Percentiles rank a stretch among this genome's conserved stretches.
phyloP scores from a whole-genome alignment of 371 early-diverging fungal species.

The Mucor indicus region DNA sequence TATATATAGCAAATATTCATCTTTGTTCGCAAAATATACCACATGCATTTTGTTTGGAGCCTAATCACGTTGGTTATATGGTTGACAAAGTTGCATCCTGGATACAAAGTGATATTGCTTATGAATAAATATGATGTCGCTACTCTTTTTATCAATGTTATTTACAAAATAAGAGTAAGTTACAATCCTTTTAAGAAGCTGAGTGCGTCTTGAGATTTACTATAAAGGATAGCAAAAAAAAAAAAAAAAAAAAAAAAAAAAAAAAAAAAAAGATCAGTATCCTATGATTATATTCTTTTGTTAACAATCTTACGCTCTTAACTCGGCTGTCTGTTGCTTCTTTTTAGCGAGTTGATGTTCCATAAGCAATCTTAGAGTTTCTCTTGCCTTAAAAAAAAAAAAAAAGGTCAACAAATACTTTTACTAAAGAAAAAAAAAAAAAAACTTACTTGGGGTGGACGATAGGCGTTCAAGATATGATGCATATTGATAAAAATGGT shows the following conservation, averaged over 20 bases:
- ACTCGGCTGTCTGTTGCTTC: constrained; percentile 43
- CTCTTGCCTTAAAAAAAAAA: constrained; percentile 48
- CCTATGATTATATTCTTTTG: no score
- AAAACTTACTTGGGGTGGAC: constrained; percentile 60
- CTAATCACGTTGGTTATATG: constrained; percentile 32
- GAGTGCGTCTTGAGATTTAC: no score
- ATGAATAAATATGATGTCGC: constrained; percentile 1
- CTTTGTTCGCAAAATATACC: constrained; percentile 68
- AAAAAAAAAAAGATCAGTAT: no score
- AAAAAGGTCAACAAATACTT: not conserved
- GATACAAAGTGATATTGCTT: constrained; percentile 12
- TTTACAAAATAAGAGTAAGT: not conserved
- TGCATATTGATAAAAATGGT: constrained; percentile 72
- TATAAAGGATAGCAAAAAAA: no score
- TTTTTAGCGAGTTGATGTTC: constrained; percentile 65
- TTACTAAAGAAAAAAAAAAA: not conserved
- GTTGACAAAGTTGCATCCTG: constrained; percentile 25
- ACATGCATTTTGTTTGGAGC: constrained; percentile 71
- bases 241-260: no score
- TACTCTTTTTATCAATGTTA: no score
- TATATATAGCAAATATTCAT: constrained; percentile 34
- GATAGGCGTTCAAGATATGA: constrained; percentile 70
- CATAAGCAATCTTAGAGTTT: constrained; percentile 70
- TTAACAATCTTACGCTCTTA: constrained; percentile 44
- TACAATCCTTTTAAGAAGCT: not conserved